Evolutionary conservation across 352 stramenopile genomes (phyloP).

Genomic region (Phytophthora pinifolia): DNA sequence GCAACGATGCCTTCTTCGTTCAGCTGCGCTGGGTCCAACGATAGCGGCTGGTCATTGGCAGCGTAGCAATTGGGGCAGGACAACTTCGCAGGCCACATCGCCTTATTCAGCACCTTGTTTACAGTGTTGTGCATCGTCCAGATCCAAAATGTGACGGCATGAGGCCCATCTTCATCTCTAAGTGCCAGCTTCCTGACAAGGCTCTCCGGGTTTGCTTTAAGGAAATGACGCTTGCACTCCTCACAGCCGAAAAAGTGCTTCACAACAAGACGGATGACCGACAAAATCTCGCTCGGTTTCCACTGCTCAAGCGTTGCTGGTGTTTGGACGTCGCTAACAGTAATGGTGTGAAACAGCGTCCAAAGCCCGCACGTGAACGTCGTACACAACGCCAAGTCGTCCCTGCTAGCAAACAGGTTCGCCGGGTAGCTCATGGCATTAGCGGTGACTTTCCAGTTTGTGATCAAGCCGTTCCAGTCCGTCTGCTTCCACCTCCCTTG

Average conservation of each 20-base stretch:
- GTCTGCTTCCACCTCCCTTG: conserved; percentile 40
- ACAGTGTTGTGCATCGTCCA: conserved; percentile 84
- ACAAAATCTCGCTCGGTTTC: conserved; percentile 53
- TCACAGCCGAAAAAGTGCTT: conserved; percentile 80
- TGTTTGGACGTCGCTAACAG: conserved; percentile 30
- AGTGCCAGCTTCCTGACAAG: conserved; percentile 42
- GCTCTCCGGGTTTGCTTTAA: conserved; percentile 56
- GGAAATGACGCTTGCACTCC: conserved; percentile 66
- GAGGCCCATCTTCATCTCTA: conserved; percentile 37
- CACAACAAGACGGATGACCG: conserved; percentile 65
- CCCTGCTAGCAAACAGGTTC: conserved; percentile 51
- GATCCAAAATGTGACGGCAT: conserved; percentile 64
- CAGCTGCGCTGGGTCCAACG: conserved; percentile 42
- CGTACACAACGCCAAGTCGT: conserved; percentile 52
- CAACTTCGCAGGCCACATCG: conserved; percentile 52
- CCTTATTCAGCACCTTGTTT: conserved; percentile 63
- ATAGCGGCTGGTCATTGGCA: conserved; percentile 33
- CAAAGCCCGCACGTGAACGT: conserved; percentile 82
- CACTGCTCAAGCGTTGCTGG: conserved; percentile 6
- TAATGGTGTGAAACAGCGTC: conserved; percentile 78
- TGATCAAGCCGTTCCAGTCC: conserved; percentile 55
- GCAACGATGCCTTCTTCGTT: conserved; percentile 47
- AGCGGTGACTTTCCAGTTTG: conserved; percentile 51
- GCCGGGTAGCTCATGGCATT: conserved; percentile 53
- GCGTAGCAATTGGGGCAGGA: conserved; percentile 55